Evolutionary conservation across 352 stramenopile genomes (phyloP).

Genomic region (Phytophthora megakarya): DNA sequence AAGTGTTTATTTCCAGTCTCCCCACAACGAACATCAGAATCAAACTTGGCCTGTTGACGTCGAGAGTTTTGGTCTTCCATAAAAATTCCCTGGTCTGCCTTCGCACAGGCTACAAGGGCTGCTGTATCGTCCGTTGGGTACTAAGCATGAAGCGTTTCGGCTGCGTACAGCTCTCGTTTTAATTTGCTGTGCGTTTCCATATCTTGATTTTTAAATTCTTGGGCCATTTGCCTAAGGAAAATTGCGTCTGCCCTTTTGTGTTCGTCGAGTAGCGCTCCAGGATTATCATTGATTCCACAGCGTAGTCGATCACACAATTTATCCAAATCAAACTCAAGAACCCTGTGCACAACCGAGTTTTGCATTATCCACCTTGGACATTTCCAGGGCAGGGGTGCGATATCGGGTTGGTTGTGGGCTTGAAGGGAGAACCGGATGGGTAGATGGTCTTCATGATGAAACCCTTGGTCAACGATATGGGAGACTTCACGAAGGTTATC

Average conservation of each 20-base stretch:
- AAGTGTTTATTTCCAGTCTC: slow-evolving; percentile 8
- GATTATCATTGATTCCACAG: not conserved
- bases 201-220: not conserved
- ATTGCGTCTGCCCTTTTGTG: slow-evolving; percentile 1
- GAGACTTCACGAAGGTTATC: not conserved
- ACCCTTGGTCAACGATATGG: not conserved
- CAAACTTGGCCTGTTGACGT: slow-evolving; percentile 10
- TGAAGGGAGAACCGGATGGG: not conserved
- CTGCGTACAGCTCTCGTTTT: not conserved
- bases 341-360: not conserved
- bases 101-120: not conserved
- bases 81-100: not conserved
- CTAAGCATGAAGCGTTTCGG: not conserved
- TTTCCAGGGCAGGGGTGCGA: not conserved
- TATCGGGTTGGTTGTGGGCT: not conserved
- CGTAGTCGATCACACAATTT: not conserved
- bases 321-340: not conserved
- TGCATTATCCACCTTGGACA: slow-evolving; percentile 4
- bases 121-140: not conserved
- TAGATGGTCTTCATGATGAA: slow-evolving; percentile 7
- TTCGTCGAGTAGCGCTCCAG: slow-evolving; percentile 5
- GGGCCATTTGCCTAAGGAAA: slow-evolving; percentile 7
- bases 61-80: not conserved
- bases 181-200: not conserved
- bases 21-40: not conserved